Evolutionary conservation across 2,329 filamentous ascomycete species (phyloP), one percentile per base, ranked within the genome.

Genomic region (Thermoascus crustaceus): DNA sequence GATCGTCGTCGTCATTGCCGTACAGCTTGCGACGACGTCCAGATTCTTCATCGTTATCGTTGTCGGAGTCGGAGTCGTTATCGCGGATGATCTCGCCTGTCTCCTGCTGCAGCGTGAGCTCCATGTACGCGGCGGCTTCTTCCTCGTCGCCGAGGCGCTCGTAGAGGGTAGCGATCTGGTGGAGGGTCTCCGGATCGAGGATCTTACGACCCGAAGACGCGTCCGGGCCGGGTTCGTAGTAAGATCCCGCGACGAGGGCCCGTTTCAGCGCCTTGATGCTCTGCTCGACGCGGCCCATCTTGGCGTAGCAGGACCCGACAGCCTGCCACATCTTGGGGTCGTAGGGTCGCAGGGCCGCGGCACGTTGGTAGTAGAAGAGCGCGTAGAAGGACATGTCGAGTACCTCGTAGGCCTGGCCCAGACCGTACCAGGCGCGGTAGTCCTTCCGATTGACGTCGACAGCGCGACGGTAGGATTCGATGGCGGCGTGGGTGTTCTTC

Each of bases 311-410:
- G 21, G 84, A 84, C 7, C 85, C 91, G 4, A 98, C 87, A 0
- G 91, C 91, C 68, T 91, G 83, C 91, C 91, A 98, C 85, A 98
- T 94, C 61, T 96, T 96, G 0, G 88, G 85, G 49, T 98, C 91
- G 72, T 89, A 95, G 0, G 89, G 87, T n/a, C 88, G 78, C 2
- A 98, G 69, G 0, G 87, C 85, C 0, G 89, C 89, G 0, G 91
- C 91, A 38, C 91, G 86, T 55, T 96, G 93, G 67, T 94, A 95
- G 63, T 98, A 98, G 75, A 91, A 96, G 0, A 98, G 67, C 1
- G 89, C 88, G 58, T 98, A 98, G 27, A 88, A 87, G 55, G 94
- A 85, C 86, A 95, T 95, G 62, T 98, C 91, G 6, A 98, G 75
- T 48, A 98, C 84, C 60, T 98, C 91, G 54, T 98, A 98, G 1